Conservation (phyloP, 2,329 filamentous ascomycete species). For the Alternaria triticimaculans region DNA sequence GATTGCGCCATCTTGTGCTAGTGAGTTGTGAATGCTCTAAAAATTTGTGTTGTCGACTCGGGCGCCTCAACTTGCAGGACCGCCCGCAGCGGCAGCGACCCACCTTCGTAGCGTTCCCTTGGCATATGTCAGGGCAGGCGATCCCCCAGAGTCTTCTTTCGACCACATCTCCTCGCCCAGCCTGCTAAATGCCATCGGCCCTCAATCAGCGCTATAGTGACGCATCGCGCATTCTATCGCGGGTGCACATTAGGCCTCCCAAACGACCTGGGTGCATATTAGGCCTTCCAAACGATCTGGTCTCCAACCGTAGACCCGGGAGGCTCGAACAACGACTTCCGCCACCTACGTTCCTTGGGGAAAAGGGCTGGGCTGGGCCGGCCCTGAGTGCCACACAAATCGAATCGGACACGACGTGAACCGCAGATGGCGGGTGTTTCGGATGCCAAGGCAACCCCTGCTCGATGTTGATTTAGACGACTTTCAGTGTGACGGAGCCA, state of each 20-base stretch:
- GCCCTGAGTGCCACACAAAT: background rate
- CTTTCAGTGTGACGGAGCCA: background rate
- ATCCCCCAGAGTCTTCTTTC: slow-evolving; percentile 20
- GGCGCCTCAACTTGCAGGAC: slow-evolving; percentile 14
- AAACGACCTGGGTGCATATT: background rate
- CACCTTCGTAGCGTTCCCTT: slow-evolving; percentile 23
- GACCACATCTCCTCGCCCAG: slow-evolving; percentile 3
- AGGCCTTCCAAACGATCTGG: background rate
- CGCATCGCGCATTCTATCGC: background rate
- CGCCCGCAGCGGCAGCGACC: slow-evolving; percentile 8
- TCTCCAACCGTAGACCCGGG: background rate
- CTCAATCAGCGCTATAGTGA: background rate
- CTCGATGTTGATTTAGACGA: background rate
- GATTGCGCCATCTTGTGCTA: slow-evolving; percentile 38
- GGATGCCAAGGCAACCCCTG: background rate
- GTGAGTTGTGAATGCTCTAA: background rate
- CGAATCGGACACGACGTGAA: background rate
- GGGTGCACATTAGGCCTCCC: background rate
- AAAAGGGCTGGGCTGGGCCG: background rate
- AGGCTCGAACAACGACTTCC: background rate
- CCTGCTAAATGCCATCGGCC: background rate
- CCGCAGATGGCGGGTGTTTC: background rate
- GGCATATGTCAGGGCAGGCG: slow-evolving; percentile 16
- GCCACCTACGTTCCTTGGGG: background rate
- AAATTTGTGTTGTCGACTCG: slow-evolving; percentile 3